Conservation (phyloP, 1,284 basidiomycete genomes). For the Marasmius tenuissimus region DNA sequence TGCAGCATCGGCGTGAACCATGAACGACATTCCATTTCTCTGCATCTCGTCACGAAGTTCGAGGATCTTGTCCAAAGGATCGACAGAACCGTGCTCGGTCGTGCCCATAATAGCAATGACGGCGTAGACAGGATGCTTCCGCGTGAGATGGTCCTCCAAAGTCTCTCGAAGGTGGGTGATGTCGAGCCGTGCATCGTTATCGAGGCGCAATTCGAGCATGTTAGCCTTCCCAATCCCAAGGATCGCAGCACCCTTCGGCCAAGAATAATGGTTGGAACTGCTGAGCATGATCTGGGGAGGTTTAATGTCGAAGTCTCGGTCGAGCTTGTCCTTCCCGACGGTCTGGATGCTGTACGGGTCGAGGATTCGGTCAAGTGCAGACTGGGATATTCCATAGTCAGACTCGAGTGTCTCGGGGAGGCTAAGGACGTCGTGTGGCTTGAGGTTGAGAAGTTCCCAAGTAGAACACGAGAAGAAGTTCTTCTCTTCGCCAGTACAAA, state of each 20-base stretch:
- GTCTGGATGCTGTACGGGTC: constrained; percentile 35
- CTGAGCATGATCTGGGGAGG: constrained; percentile 25
- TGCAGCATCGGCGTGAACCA: constrained; percentile 44
- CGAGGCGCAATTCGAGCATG: constrained; percentile 34
- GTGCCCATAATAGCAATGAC: constrained; percentile 45
- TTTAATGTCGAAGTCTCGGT: neutral
- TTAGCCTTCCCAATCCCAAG: constrained; percentile 43
- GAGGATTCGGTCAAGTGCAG: constrained; percentile 23
- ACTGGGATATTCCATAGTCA: constrained; percentile 28
- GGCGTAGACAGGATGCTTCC: constrained; percentile 34
- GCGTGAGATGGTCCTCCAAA: constrained; percentile 32
- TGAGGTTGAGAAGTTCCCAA: constrained; percentile 34
- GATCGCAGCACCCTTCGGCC: constrained; percentile 47
- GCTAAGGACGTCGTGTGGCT: constrained; percentile 23
- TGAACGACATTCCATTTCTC: constrained; percentile 35
- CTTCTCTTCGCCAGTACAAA: constrained; percentile 22
- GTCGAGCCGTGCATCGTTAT: constrained; percentile 38
- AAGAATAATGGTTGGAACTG: constrained; percentile 44
- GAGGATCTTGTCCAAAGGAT: constrained; percentile 41
- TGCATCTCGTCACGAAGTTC: constrained; percentile 25
- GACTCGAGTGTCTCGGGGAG: constrained; percentile 25
- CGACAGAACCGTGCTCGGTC: constrained; percentile 45
- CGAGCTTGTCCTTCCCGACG: constrained; percentile 29
- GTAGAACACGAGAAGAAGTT: constrained; percentile 23
- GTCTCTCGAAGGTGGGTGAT: constrained; percentile 23